phyloP scores from a whole-genome alignment of 805 yeast species.

The Kazachstania psychrophila region DNA sequence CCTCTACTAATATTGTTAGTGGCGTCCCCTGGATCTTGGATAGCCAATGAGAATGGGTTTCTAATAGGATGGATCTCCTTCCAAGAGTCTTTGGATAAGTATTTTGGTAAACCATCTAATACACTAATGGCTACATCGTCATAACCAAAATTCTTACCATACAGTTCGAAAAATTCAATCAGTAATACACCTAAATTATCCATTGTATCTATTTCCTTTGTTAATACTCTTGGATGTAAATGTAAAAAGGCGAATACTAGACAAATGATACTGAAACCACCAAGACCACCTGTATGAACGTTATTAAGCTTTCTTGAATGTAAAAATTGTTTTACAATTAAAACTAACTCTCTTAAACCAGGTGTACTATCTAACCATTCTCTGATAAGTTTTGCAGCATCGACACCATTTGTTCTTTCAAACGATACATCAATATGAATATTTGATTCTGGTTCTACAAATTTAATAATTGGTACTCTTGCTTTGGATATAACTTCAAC shows the following conservation, averaged over 20 bases:
- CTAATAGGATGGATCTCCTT: constrained; percentile 43
- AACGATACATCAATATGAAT: constrained; percentile 86
- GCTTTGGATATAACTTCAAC: constrained; percentile 85
- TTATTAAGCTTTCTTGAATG: constrained; percentile 69
- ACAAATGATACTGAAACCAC: constrained; percentile 91
- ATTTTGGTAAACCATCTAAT: constrained; percentile 44
- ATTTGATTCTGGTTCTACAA: constrained; percentile 60
- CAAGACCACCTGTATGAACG: constrained; percentile 89
- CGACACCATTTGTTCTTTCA: constrained; percentile 73
- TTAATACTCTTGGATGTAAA: constrained; percentile 67
- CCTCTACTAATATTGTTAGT: constrained; percentile 80
- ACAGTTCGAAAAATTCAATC: constrained; percentile 85
- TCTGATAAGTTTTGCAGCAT: constrained; percentile 70
- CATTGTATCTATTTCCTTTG: constrained; percentile 54
- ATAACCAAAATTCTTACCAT: constrained; percentile 83
- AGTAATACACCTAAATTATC: constrained; percentile 78
- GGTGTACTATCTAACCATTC: constrained; percentile 67
- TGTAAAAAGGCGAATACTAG: constrained; percentile 68
- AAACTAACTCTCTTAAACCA: constrained; percentile 71
- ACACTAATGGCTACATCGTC: constrained; percentile 67
- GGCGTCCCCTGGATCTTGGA: constrained; percentile 83
- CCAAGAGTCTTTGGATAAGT: constrained; percentile 48
- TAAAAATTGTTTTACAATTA: constrained; percentile 78
- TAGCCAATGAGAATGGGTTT: constrained; percentile 55
- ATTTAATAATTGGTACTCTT: constrained; percentile 88